Base-by-base conservation (phyloP, 148 eudicot species). In the Chenopodium berlandieri region DNA sequence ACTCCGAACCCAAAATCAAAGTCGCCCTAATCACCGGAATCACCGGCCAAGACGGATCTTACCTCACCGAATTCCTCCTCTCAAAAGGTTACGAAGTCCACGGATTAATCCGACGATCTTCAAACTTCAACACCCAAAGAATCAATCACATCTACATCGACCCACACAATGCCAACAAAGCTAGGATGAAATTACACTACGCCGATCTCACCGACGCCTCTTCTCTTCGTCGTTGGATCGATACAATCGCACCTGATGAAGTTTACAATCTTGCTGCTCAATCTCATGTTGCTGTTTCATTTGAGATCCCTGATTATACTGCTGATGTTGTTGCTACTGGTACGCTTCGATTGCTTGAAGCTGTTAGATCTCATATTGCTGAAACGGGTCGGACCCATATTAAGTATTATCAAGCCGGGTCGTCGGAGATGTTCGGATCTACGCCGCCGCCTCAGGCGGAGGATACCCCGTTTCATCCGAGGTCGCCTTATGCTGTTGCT, bases 141-240 rank as follows among this genome's bases (percentile, higher is more conserved):
- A 92, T 96, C 84, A 92, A 96, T 75, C 99, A 96, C 90, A 96
- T 96, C 83, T 96, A 96, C 85, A 94, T 96, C 75, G 99, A 95
- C 71, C 99, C 99, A 0, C 99, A 96, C 89, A 94, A 96, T 70
- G 83, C 91, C 25, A 81, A 81, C 72, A 96, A 91, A 78, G 97
- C 98, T n/a, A 81, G 70, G 9, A 95, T 96, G 98, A 92, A 94
- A 82, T 97, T 96, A 75, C 99, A 96, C 87, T 96, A 94, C 87
- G 98, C 99, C 78, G 98, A 96, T 68, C 95, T 96, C 74, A 85
- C 90, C 75, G 99, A 96, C 87, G 97, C 97, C 16, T 92, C 97
- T 27, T 92, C 98, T 7, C 90, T 96, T 75, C 91, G 99, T 70
- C 92, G 95, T 23, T 90, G 98, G 92, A 84, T 96, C 69, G 98